Base-by-base conservation (phyloP, 2,329 filamentous ascomycete genomes). In the Fusarium hainanense region DNA sequence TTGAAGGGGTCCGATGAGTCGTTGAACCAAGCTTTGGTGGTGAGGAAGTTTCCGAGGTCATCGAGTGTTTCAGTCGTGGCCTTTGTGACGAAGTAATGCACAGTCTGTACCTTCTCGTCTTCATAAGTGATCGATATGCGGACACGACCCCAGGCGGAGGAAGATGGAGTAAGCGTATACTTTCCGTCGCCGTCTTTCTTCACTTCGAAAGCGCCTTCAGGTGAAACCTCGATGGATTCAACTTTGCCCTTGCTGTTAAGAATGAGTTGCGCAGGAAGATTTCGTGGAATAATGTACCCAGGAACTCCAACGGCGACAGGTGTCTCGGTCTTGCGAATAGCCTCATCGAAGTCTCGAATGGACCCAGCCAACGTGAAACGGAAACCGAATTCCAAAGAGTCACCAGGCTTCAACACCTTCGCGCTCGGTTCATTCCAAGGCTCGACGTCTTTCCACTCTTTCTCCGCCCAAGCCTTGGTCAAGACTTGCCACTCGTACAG, bases 401-500 rank as follows among this genome's bases (percentile, higher is more conserved):
- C 77, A 0, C 84, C 85, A 0, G 85, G 72, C 18, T 78, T 62
- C 6, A 89, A 71, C 0, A 73, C 78, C 47, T 77, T 77, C 0
- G 86, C 0, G 84, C n/a, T 85, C 0, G 87, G 81, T 4, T 75
- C 41, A 68, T 89, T 90, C 88, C 88, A 90, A 0, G 87, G 87
- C 4, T 79, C 73, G 1, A 76, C 78, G 1, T 59, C 72, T 2
- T 78, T 80, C 88, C 87, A 90, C 69, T 89, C 86, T 0, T 83
- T 83, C 63, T 88, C 84, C 0, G 85, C 85, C 77, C 83, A 89
- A 0, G 87, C 87, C 58, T 83, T 80, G 14, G 81, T 84, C 54
- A 86, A 79, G 0, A 85, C 81, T 68, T 88, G 84, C 87, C 87
- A 90, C 68, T 88, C 86, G 62, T 89, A 90, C 64, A 87, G 83